Conservation (phyloP, 129 eudicot species). For the Pseudognaphalium luteoalbum region DNA sequence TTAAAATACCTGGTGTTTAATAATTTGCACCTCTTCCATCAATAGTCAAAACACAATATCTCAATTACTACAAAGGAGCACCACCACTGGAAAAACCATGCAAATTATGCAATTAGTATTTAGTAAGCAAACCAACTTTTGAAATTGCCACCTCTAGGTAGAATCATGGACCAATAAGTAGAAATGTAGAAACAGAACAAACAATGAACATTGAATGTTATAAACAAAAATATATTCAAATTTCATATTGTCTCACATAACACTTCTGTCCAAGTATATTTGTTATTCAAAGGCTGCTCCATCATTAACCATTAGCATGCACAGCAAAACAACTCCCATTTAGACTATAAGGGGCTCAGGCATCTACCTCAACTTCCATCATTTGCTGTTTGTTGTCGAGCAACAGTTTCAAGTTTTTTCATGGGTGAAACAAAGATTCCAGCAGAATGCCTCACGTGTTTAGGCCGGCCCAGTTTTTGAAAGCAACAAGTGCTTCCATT, state of each 20-base stretch:
- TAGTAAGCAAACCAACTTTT: not conserved
- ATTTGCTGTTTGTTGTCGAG: not conserved
- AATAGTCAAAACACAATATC: too few relatives aligned
- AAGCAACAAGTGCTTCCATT: slow-evolving; percentile 88
- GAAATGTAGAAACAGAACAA: slow-evolving; percentile 10
- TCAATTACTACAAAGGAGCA: too few relatives aligned
- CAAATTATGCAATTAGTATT: not conserved
- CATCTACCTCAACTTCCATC: slow-evolving; percentile 14
- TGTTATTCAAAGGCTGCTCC: not conserved
- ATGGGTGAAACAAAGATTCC: not conserved
- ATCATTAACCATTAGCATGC: not conserved
- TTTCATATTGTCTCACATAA: slow-evolving; percentile 9
- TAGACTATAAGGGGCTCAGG: not conserved
- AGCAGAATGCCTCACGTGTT: slow-evolving; percentile 33
- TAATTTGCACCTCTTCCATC: too few relatives aligned
- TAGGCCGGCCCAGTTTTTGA: slow-evolving; percentile 93
- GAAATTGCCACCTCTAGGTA: not conserved
- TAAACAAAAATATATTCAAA: not conserved
- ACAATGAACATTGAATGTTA: slow-evolving; percentile 4
- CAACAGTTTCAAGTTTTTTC: not conserved
- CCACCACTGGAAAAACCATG: not conserved
- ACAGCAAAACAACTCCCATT: slow-evolving; percentile 6
- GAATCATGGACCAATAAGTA: not conserved
- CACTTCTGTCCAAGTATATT: not conserved
- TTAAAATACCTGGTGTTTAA: too few relatives aligned